Conservation (phyloP, 139 green algal genomes). For the Picocystis salinarum region DNA sequence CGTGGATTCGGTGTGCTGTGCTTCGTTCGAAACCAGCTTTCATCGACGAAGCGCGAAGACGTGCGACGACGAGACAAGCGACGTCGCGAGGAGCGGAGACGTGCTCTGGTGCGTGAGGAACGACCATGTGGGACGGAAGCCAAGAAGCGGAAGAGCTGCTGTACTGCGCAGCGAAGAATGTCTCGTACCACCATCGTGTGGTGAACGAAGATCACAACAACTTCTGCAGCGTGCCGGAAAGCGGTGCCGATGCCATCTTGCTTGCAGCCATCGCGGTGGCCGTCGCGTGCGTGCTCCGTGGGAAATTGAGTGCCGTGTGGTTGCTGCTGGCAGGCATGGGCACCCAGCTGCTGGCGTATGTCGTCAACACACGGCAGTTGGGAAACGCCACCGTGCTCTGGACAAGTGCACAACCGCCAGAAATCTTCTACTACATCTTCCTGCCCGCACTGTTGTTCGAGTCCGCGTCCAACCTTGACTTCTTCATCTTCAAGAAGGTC, state of each 20-base stretch:
- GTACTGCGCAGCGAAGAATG: too few species aligned
- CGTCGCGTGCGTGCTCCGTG: constrained; percentile 11
- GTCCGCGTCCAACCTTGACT: constrained; percentile 53
- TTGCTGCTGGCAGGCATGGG: constrained; percentile 28
- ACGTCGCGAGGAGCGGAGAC: too few species aligned
- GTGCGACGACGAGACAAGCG: too few species aligned
- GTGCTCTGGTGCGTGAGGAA: too few species aligned
- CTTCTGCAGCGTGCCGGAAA: constrained; percentile 26
- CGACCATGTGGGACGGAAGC: too few species aligned
- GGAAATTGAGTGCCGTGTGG: constrained; percentile 16
- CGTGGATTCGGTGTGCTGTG: too few species aligned
- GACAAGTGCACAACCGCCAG: constrained; percentile 49
- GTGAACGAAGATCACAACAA: constrained; percentile 25
- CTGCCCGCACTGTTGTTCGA: constrained; percentile 54
- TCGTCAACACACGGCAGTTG: constrained; percentile 38
- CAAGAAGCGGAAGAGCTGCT: too few species aligned
- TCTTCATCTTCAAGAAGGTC: constrained; percentile 70
- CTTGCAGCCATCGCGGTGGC: constrained; percentile 25
- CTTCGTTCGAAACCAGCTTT: too few species aligned
- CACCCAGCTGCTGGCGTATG: constrained; percentile 21
- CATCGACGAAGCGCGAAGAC: too few species aligned
- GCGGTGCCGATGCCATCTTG: constrained; percentile 24
- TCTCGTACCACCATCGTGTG: constrained; percentile 18
- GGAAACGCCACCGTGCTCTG: constrained; percentile 55
- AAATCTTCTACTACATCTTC: constrained; percentile 75